A percentile compares a stretch with the other conserved stretches of the same genome.
Evolutionary conservation across 139 green algal genomes (phyloP).

Genomic region (Mychonastes homosphaera): DNA sequence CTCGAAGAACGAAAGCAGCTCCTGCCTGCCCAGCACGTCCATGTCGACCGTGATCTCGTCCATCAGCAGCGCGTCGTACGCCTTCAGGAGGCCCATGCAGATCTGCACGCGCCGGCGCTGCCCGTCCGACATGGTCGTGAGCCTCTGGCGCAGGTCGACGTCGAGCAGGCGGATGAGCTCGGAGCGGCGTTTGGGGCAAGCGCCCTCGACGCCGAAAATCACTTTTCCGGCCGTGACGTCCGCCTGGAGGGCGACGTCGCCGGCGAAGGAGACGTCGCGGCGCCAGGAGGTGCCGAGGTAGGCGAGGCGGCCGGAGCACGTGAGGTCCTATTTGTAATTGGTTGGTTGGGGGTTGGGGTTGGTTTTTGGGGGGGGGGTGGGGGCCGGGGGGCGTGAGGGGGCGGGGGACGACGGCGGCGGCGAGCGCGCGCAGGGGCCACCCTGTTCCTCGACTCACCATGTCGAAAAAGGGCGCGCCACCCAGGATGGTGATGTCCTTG

Average conservation of each 20-base stretch:
- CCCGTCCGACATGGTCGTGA: slow-evolving; percentile 90
- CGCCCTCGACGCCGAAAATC: slow-evolving; percentile 71
- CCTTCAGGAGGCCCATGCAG: slow-evolving; percentile 85
- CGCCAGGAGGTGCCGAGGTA: slow-evolving; percentile 84
- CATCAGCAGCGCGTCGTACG: slow-evolving; percentile 88
- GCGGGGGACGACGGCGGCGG: not conserved
- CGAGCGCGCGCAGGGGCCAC: not conserved
- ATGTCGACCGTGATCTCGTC: slow-evolving; percentile 99
- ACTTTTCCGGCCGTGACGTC: slow-evolving; percentile 76
- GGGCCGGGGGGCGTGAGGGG: not conserved
- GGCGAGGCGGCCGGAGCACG: slow-evolving; percentile 55
- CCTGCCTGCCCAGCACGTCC: slow-evolving; percentile 86
- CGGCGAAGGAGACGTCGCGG: slow-evolving; percentile 77
- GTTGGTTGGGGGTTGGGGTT: not conserved
- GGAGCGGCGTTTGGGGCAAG: slow-evolving; percentile 58
- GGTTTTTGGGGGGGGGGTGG: not conserved
- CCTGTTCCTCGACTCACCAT: slow-evolving; percentile 29
- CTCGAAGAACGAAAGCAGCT: slow-evolving; percentile 87
- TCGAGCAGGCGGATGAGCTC: slow-evolving; percentile 81
- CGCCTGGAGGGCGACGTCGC: slow-evolving; percentile 36
- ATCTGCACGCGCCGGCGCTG: slow-evolving; percentile 94
- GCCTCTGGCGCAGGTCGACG: slow-evolving; percentile 86
- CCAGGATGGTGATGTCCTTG: slow-evolving; percentile 70
- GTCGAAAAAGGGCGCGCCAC: slow-evolving; percentile 86
- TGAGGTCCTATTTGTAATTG: slow-evolving; percentile 34